Conservation (phyloP, 1,284 basidiomycete species). For the Boletus smithii region DNA sequence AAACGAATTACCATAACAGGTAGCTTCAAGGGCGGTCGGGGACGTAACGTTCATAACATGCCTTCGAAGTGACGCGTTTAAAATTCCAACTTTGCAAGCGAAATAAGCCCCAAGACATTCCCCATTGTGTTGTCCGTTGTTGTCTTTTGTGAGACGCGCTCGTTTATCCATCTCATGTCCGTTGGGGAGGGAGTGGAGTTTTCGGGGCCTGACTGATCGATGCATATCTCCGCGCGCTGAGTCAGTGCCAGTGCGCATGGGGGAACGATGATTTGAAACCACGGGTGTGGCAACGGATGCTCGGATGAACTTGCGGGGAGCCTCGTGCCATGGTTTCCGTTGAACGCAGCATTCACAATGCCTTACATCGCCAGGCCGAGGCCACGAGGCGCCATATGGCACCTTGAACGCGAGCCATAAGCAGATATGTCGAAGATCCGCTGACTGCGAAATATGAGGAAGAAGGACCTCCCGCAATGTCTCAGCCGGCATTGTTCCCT, state of each 20-base stretch:
- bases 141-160: constrained; percentile 9
- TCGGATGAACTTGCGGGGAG: constrained; percentile 17
- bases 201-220: constrained; percentile 10
- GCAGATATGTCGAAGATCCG: constrained; percentile 19
- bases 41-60: constrained; percentile 35
- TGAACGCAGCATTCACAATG: constrained; percentile 12
- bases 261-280: constrained; percentile 22
- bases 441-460: constrained; percentile 8
- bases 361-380: constrained; percentile 8
- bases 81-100: constrained; percentile 30
- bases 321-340: constrained; percentile 6
- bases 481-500: constrained; percentile 31
- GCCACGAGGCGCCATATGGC: constrained; percentile 15
- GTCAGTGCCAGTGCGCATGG: constrained; percentile 2
- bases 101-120: constrained; percentile 23
- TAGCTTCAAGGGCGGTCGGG: constrained; percentile 49
- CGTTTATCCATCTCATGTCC: constrained; percentile 24
- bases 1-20: constrained; percentile 54
- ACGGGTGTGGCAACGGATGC: constrained; percentile 19
- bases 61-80: constrained; percentile 32
- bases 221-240: constrained; percentile 20
- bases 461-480: constrained; percentile 9
- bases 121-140: constrained; percentile 15
- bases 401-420: constrained; percentile 13
- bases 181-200: constrained; percentile 10